A percentile compares a stretch with the other conserved stretches of the same genome.
These are phyloP conservation scores for Amanita jacksonii DNA, from an alignment of 768 basidiomycete species.

Conservation along the genomic window DNA sequence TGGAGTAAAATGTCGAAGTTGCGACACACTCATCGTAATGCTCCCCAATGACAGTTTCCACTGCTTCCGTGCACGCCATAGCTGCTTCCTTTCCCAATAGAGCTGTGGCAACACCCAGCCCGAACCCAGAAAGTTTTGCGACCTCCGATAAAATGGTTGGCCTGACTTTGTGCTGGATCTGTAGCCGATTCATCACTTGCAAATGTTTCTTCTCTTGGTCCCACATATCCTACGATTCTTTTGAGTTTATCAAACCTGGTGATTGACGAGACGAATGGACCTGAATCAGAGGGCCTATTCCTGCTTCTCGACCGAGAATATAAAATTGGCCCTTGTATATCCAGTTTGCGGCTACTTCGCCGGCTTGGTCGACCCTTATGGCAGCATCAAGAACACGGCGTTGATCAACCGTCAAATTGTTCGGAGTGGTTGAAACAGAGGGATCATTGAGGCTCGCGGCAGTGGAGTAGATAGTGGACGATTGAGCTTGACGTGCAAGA, in stretches of 20 bases:
- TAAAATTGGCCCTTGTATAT: slow-evolving; percentile 87
- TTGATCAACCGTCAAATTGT: slow-evolving; percentile 38
- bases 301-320: slow-evolving; percentile 52
- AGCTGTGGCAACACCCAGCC: slow-evolving; percentile 77
- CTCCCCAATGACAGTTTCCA: slow-evolving; percentile 96
- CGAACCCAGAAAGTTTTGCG: slow-evolving; percentile 82
- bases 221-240: slow-evolving; percentile 82
- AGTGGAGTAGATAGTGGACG: not conserved
- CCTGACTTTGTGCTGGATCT: slow-evolving; percentile 72
- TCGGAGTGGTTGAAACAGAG: slow-evolving; percentile 46
- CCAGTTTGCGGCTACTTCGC: slow-evolving; percentile 92
- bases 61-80: slow-evolving; percentile 98
- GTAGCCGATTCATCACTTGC: slow-evolving; percentile 74
- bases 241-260: not conserved
- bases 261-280: slow-evolving; percentile 29
- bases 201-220: slow-evolving; percentile 92
- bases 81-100: slow-evolving; percentile 88
- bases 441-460: not conserved
- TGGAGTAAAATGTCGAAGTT: slow-evolving; percentile 2
- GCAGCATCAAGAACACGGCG: slow-evolving; percentile 49
- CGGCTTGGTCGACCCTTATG: slow-evolving; percentile 89
- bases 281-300: slow-evolving; percentile 60
- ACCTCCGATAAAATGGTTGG: slow-evolving; percentile 79
- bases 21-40: slow-evolving; percentile 93
- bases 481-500: not conserved